These are phyloP conservation scores for Acrodontium crateriforme DNA, from an alignment of 2,329 filamentous ascomycete genomes.

Conservation along the genomic window DNA sequence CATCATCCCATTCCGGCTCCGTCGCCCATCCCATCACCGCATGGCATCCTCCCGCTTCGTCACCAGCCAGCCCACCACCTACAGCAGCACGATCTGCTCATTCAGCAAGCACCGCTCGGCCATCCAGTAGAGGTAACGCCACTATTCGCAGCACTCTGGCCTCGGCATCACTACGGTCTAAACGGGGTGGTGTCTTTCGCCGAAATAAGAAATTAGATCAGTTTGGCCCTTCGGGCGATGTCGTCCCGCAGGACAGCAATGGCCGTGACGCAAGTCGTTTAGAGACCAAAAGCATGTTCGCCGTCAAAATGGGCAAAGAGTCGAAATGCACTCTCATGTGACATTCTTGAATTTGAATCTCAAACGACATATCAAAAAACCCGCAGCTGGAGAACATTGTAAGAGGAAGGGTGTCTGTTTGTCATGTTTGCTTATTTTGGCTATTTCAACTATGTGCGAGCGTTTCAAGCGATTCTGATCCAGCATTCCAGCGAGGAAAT, in stretches of 20 bases:
- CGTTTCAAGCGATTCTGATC: no score
- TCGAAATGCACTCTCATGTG: constrained; percentile 14
- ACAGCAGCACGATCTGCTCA: constrained; percentile 9
- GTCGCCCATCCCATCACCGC: constrained; percentile 20
- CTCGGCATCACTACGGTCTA: no score
- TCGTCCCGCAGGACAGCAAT: constrained; percentile 2
- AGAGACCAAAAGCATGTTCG: constrained; percentile 15
- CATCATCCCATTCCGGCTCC: constrained; percentile 11
- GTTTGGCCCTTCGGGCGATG: constrained; percentile 4
- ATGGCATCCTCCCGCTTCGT: constrained; percentile 21
- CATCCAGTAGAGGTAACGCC: constrained; percentile 11
- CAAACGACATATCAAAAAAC: no score
- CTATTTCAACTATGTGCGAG: no score
- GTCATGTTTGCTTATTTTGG: no score
- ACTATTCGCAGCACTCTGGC: no score
- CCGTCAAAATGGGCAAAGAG: constrained; percentile 9
- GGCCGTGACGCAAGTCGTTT: constrained; percentile 7
- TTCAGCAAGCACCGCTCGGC: constrained; percentile 10
- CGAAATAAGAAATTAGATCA: constrained; percentile 5
- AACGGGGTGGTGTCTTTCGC: constrained; percentile 15
- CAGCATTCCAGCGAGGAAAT: no score
- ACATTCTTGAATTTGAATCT: constrained; percentile 1
- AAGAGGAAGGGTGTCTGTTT: no score
- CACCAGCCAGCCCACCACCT: constrained; percentile 3
- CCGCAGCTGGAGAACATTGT: no score